phyloP scores from a whole-genome alignment of 768 basidiomycete genomes.

The Leccinellum luteum region DNA sequence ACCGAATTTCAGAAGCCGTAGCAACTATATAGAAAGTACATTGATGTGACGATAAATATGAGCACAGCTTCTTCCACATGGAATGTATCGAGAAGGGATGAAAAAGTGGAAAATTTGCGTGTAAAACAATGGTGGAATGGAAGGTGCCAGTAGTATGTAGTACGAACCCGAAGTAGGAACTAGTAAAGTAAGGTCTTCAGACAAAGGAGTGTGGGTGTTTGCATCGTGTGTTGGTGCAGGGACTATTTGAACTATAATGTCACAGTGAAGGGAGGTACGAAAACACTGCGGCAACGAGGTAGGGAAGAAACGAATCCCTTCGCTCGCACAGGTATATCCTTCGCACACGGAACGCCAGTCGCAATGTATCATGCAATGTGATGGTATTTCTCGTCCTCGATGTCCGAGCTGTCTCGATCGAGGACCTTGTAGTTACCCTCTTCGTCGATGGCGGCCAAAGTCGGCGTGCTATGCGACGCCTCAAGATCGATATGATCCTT shows the following conservation, averaged over 20 bases:
- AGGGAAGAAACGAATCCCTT: neutral
- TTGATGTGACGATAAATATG: neutral
- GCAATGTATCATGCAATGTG: constrained; percentile 7
- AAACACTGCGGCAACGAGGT: neutral
- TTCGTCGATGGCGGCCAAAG: constrained; percentile 9
- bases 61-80: neutral
- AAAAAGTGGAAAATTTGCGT: neutral
- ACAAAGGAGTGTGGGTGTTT: neutral
- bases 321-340: constrained; percentile 11
- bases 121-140: neutral
- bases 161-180: neutral
- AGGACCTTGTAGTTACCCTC: constrained; percentile 10
- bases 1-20: neutral
- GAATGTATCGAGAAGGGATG: neutral
- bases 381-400: constrained; percentile 15
- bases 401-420: constrained; percentile 20
- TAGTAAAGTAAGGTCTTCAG: neutral
- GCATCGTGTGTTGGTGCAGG: neutral
- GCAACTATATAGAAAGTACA: neutral
- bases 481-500: constrained; percentile 25
- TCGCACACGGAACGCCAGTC: neutral
- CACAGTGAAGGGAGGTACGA: constrained; percentile 1
- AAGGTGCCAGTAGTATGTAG: too few species aligned
- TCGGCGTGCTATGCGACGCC: constrained; percentile 5
- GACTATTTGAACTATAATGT: constrained; percentile 8